Evolutionary conservation across 139 green algal genomes (phyloP).

Genomic region (Ettlia oleoabundans): DNA sequence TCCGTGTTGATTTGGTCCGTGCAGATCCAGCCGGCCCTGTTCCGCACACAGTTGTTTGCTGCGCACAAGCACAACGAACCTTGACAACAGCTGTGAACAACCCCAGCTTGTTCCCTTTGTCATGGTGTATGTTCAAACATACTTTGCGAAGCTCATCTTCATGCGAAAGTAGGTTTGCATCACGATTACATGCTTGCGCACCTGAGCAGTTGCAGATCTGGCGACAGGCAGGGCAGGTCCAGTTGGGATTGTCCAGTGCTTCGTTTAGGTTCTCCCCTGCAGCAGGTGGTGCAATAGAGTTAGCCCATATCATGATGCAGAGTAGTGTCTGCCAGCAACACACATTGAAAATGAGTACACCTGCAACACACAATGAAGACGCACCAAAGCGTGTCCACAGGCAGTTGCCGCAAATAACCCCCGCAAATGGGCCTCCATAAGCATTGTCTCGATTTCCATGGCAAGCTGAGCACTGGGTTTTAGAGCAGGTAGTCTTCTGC

Average conservation of each 20-base stretch:
- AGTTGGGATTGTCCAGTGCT: slow-evolving; percentile 39
- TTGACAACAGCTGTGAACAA: neutral
- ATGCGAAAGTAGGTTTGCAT: no score
- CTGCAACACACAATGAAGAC: neutral
- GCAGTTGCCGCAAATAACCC: slow-evolving; percentile 65
- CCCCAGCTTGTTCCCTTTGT: no score
- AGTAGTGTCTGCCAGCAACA: no score
- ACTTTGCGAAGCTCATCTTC: neutral
- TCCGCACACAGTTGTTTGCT: slow-evolving; percentile 56
- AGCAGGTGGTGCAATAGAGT: neutral
- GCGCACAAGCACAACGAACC: neutral
- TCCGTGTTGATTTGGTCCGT: slow-evolving; percentile 64
- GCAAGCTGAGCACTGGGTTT: slow-evolving; percentile 65
- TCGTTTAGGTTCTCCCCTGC: slow-evolving; percentile 71
- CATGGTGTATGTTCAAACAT: neutral
- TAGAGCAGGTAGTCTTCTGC: slow-evolving; percentile 61
- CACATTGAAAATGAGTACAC: no score
- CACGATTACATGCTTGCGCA: neutral
- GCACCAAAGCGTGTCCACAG: slow-evolving; percentile 58
- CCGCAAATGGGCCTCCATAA: slow-evolving; percentile 44
- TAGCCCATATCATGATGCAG: no score
- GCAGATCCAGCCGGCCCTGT: slow-evolving; percentile 38
- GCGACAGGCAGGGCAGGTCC: slow-evolving; percentile 67
- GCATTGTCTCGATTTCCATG: slow-evolving; percentile 32
- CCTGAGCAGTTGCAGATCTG: slow-evolving; percentile 76